Conservation (phyloP, 257 asterid species). For the Vinca minor region DNA sequence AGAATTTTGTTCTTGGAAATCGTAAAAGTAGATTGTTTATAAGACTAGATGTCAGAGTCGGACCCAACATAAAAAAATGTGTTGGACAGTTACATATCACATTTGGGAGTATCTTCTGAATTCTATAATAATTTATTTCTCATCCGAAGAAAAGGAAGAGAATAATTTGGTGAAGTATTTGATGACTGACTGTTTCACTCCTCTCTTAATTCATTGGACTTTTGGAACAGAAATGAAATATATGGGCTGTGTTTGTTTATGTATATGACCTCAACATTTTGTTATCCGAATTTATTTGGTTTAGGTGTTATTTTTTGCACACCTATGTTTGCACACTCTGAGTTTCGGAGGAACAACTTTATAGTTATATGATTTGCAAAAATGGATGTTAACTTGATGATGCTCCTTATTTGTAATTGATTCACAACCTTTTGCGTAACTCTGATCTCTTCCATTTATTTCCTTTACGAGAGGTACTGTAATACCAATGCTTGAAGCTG, state of each 20-base stretch:
- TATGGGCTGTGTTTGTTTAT: not conserved
- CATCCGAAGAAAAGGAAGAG: no score
- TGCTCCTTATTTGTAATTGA: not conserved
- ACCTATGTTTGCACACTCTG: not conserved
- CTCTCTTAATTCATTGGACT: not conserved
- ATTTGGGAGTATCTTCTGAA: no score
- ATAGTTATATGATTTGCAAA: not conserved
- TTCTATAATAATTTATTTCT: no score
- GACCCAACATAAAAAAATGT: no score
- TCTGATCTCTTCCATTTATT: not conserved
- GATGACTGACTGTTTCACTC: no score
- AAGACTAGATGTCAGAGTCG: no score
- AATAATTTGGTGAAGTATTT: no score
- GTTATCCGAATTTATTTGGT: not conserved
- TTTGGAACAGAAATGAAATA: not conserved
- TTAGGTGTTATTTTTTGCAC: not conserved
- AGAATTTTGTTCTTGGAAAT: no score
- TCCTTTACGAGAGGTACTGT: slow-evolving; percentile 49
- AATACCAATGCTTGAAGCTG: slow-evolving; percentile 88
- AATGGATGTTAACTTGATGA: not conserved
- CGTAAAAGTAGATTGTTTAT: no score
- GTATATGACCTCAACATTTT: not conserved
- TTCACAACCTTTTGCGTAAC: not conserved
- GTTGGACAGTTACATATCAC: no score
- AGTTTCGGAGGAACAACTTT: not conserved